Evolutionary conservation across 129 eudicot species (phyloP), one percentile per base, ranked within the genome.

Genomic region (Logfia minima): DNA sequence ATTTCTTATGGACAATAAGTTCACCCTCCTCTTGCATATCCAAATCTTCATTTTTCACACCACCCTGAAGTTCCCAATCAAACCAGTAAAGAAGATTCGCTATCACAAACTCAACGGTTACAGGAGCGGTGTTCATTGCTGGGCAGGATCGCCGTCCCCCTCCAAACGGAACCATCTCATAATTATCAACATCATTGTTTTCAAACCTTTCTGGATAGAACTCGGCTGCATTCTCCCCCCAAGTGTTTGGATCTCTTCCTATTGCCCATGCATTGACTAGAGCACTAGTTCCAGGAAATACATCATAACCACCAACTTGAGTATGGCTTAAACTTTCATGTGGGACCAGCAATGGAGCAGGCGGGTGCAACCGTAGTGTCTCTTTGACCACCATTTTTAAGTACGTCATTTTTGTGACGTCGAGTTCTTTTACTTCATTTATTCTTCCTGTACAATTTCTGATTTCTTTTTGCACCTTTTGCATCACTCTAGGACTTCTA

Each of bases 191-290:
- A n/a, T 80, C 29, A 29, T 79, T 72, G 39, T 83, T 69, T 72
- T 86, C 66, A 64, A 91, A 88, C 32, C 97, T 81, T 67, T 91
- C 94, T 22, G 97, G 97, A 26, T 48, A 58, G 55, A 91, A 91
- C 68, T 84, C 85, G 8, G 71, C 87, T 4, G 93, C 87, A 56
- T 83, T 84, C 28, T 84, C 88, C 80, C 91, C 88, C 66, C 63
- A 72, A 0, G 45, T 56, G 0, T 1, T 63, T 5, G 87, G 81
- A 66, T 91, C 88, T 63, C 88, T 72, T 16, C 87, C 86, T 2
- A 88, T 89, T 1, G 84, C 80, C 92, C 92, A 89, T 0, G 75
- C 83, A 34, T 86, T 91, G 37, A 77, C 72, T 21, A 91, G 37
- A 6, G 86, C 87, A 66, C 39, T 73, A 3, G 88, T 86, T 7